phyloP scores from a whole-genome alignment of 805 yeast species.

The Sugiyamaella floridensis region DNA sequence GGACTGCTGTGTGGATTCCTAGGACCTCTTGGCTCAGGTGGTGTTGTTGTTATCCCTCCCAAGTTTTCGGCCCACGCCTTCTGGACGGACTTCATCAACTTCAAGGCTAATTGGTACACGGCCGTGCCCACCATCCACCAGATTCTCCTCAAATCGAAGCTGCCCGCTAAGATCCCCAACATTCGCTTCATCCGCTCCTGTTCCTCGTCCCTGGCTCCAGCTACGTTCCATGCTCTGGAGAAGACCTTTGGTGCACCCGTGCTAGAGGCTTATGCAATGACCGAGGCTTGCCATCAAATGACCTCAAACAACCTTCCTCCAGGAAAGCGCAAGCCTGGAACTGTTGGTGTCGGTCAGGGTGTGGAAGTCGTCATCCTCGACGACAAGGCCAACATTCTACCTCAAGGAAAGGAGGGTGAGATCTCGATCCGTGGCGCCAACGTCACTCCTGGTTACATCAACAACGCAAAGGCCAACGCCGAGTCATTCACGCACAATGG shows the following conservation, averaged over 20 bases:
- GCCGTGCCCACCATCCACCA: constrained; percentile 74
- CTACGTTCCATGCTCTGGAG: constrained; percentile 54
- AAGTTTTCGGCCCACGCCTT: constrained; percentile 54
- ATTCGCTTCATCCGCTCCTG: constrained; percentile 67
- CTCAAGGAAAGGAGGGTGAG: constrained; percentile 57
- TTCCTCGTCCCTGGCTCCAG: constrained; percentile 63
- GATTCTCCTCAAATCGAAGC: constrained; percentile 47
- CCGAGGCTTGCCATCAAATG: constrained; percentile 78
- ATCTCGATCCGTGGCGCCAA: constrained; percentile 61
- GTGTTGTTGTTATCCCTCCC: constrained; percentile 55
- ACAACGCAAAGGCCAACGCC: constrained; percentile 62
- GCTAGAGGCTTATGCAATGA: constrained; percentile 73
- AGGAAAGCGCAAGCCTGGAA: constrained; percentile 58
- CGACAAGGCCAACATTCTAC: constrained; percentile 39
- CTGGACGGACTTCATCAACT: constrained; percentile 49
- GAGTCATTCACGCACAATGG: constrained; percentile 56
- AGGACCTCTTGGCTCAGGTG: constrained; percentile 54
- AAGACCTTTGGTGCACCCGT: constrained; percentile 57
- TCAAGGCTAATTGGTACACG: constrained; percentile 61
- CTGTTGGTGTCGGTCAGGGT: constrained; percentile 69
- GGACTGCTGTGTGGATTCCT: constrained; percentile 62
- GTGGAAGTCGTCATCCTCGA: constrained; percentile 55
- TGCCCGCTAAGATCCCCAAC: constrained; percentile 44
- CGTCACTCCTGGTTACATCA: constrained; percentile 65
- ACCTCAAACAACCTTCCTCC: constrained; percentile 64